Percentiles rank a stretch among this genome's conserved stretches.
Conservation (phyloP, 768 basidiomycete species). For the Punctularia strigosozonata region DNA sequence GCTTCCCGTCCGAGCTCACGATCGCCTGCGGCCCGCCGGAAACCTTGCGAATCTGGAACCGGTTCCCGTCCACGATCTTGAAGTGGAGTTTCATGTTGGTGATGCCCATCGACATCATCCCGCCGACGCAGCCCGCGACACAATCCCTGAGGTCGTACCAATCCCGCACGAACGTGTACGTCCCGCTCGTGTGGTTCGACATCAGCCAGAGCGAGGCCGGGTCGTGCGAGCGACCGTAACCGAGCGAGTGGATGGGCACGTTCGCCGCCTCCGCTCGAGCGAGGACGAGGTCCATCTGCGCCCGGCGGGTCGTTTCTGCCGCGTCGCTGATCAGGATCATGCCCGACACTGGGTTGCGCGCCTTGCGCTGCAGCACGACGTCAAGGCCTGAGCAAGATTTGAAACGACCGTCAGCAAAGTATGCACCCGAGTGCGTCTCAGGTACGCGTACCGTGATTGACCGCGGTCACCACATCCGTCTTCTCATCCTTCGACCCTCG, state of each 20-base stretch:
- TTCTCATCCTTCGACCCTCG: constrained; percentile 81
- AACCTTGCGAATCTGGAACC: constrained; percentile 91
- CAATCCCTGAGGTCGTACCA: constrained; percentile 94
- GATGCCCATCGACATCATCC: constrained; percentile 92
- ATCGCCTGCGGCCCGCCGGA: constrained; percentile 83
- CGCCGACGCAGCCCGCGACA: constrained; percentile 89
- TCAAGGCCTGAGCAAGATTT: constrained; percentile 61
- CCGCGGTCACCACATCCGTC: constrained; percentile 96
- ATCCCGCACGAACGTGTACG: constrained; percentile 96
- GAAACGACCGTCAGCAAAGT: constrained; percentile 1
- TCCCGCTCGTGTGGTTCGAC: constrained; percentile 95
- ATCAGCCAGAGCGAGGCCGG: constrained; percentile 98
- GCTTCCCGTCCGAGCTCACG: constrained; percentile 82
- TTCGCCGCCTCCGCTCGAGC: constrained; percentile 95
- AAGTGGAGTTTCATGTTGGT: constrained; percentile 93
- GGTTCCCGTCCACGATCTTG: constrained; percentile 79
- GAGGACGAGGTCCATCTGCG: constrained; percentile 97
- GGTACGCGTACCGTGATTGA: constrained; percentile 68
- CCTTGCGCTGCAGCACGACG: constrained; percentile 87
- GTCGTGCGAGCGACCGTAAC: constrained; percentile 94
- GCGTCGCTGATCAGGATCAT: constrained; percentile 92
- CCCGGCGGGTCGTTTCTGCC: constrained; percentile 81
- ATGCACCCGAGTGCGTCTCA: background rate
- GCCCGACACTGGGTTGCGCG: constrained; percentile 81
- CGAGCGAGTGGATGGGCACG: constrained; percentile 93